Evolutionary conservation across 139 green algal genomes (phyloP), one percentile per base, ranked within the genome.

Genomic region (Auxenochlorella pyrenoidosa): DNA sequence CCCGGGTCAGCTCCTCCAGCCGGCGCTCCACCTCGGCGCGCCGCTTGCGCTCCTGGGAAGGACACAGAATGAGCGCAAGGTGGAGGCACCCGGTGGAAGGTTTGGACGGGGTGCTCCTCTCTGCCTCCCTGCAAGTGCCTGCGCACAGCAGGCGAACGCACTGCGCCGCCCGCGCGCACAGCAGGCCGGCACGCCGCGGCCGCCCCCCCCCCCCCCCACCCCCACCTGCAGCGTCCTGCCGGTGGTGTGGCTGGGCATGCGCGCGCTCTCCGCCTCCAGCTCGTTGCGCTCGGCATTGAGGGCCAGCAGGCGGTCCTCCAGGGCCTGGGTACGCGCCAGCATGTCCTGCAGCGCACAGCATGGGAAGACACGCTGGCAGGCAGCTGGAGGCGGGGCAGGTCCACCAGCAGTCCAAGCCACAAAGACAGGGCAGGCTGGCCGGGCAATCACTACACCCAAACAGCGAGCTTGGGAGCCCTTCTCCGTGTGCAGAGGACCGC

Each of bases 221-320:
- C 54, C 43, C 63, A 68, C 82, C 66, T 86, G 66, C 82, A 80
- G 82, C 26, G 83, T 95, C 78, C 88, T 89, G 3, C 93, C 93
- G 5, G 82, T 90, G 15, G 83, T 87, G 75, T 88, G 80, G 40
- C 87, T 72, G 24, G 92, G 92, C 91, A 95, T 94, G 73, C 83
- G 89, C 1, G 90, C 75, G 59, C 81, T 91, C 89, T 96, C 93
- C 2, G 87, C 87, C 59, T 93, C 86, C 66, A 96, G 89, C 44
- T 86, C 76, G 32, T 92, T 88, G n/a, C 85, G 85, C 89, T 96
- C 91, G 36, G 87, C 78, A n/a, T 90, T 92, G 65, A 94, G 87
- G 34, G 59, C 41, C 87, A 95, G 89, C 68, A 96, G 91, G 54
- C 84, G 68, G 43, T 90, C 91, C 84, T 96, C 93, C 40, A 93